Evolutionary conservation across 139 green algal genomes (phyloP).

Genomic region (Parachlorella kessleri): DNA sequence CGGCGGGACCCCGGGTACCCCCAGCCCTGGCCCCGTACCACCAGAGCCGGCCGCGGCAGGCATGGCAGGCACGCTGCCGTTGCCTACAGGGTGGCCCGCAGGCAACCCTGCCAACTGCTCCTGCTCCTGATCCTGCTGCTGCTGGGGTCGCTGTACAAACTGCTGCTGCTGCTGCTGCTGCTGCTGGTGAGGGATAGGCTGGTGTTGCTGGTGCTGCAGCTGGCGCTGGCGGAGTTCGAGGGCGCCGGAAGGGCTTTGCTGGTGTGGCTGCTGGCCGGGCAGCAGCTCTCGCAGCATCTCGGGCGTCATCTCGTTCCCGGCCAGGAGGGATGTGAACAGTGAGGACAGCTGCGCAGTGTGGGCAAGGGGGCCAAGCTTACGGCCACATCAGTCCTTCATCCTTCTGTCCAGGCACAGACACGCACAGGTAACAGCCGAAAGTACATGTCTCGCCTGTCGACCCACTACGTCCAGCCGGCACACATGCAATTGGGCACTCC

Average conservation of each 20-base stretch:
- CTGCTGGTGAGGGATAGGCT: conserved; percentile 15
- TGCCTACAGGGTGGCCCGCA: neutral
- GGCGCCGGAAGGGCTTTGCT: neutral
- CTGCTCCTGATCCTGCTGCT: neutral
- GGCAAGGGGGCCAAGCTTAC: too few species aligned
- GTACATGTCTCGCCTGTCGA: too few species aligned
- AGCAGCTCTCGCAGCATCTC: neutral
- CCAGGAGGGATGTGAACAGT: conserved; percentile 25
- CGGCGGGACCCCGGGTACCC: neutral
- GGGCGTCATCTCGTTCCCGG: neutral
- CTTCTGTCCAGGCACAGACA: too few species aligned
- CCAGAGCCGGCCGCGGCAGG: neutral
- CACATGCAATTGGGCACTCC: too few species aligned
- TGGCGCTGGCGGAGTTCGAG: neutral
- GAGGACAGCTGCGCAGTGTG: conserved; percentile 17
- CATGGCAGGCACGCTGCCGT: neutral
- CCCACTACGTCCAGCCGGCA: too few species aligned
- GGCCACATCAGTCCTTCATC: too few species aligned
- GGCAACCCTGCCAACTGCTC: neutral
- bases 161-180: conserved; percentile 4
- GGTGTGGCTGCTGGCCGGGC: neutral
- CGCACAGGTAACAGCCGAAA: too few species aligned
- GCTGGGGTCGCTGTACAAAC: neutral
- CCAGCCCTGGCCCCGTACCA: neutral
- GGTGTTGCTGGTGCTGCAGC: neutral